Evolutionary conservation across 345 rosid species (phyloP), one percentile per base, ranked within the genome.

Genomic region (Anastatica hierochuntica): DNA sequence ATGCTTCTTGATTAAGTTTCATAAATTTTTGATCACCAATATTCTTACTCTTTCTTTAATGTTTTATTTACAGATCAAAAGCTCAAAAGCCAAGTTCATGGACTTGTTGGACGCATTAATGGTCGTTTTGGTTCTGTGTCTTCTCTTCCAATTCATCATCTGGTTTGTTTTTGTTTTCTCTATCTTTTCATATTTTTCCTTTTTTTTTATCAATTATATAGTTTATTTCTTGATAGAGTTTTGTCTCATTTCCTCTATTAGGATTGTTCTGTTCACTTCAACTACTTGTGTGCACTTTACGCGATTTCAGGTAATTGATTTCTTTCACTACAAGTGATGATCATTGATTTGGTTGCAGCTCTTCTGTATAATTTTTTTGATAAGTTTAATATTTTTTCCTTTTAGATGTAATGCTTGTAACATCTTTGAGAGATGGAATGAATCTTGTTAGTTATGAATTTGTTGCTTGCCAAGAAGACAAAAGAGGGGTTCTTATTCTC

Each of bases 21-120:
- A n/a, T n/a, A n/a, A n/a, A n/a, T n/a, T n/a, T n/a, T n/a, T n/a
- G 26, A n/a, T n/a, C n/a, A n/a, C n/a, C n/a, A n/a, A n/a, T n/a
- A n/a, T n/a, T n/a, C n/a, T n/a, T n/a, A n/a, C n/a, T n/a, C n/a
- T n/a, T n/a, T n/a, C n/a, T n/a, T 13, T 29, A 8, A 8, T 1
- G 19, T 11, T 53, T 17, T 41, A 6, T n/a, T 44, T 39, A 14
- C 66, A 67, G 71, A 94, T 79, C 99, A 94, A 76, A 94, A 81
- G 62, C 99, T 94, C 49, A 94, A 97, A 49, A 94, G 99, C 69
- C 99, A 92, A 74, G 99, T 92, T 74, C 99, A 92, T 75, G 98
- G 88, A 74, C 88, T 92, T 67, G 98, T 92, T 62, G 98, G 98
- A 48, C 88, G 98, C 59, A 92, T 92, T 42, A 94, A 94, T 80